Evolutionary conservation across 805 yeast species (phyloP), one percentile per base, ranked within the genome.

Genomic region (Ogataea sp.): DNA sequence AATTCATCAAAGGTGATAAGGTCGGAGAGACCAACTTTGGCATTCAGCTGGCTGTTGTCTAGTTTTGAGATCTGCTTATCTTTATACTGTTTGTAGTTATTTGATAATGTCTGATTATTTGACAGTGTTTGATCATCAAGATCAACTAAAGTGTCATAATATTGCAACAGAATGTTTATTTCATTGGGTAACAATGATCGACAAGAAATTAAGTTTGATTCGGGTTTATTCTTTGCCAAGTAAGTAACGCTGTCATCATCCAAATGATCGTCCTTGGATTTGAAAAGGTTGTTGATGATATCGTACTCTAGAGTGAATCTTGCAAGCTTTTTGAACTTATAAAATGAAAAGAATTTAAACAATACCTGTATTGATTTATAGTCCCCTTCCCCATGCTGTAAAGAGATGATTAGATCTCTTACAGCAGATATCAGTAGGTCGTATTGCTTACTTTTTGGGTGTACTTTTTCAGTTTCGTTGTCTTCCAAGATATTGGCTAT

Each of bases 341-440:
- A 67, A 48, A 68, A 70, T 7, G 61, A 44, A 44, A 77, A 78
- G 2, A 83, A 56, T 17, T 74, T 70, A 17, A 68, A 64, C 23
- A 83, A 54, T 0, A 76, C 52, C 5, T 67, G 62, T 5, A 80
- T 65, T 1, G 81, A 62, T 5, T 68, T 59, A 11, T 70, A 66
- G 51, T 84, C 95, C 0, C 80, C 83, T 40, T 80, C 86, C 18
- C 77, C 76, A 54, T 81, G 81, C 27, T 75, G 67, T 15, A 84
- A 60, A 1, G 90, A 77, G 18, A 75, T 75, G 4, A 76, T 60
- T 42, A 88, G 61, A 52, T 85, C 90, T 39, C 77, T 83, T 20
- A 83, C 51, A 0, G 70, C 62, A 40, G 48, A 42, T 9, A 48
- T 25, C 38, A 52, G 40, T 20, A 39, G 40, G 4, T 44, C 51